These are phyloP conservation scores for Penicillium alfredii DNA, from an alignment of 495 filamentous ascomycete species.

Conservation along the genomic window DNA sequence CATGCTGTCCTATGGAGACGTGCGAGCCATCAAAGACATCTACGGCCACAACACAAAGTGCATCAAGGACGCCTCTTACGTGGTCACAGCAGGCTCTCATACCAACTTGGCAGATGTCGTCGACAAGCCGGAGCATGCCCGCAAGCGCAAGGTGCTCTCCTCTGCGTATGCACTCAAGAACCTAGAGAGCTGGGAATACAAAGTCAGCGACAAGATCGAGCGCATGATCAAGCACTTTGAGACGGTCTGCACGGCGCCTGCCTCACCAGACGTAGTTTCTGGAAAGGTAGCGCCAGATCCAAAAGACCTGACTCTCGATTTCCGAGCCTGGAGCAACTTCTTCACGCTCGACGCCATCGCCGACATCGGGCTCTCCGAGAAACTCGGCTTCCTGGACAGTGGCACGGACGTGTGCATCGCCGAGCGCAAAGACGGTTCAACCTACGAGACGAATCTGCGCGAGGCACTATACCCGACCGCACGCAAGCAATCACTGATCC, in stretches of 20 bases:
- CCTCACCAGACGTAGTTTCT: constrained; percentile 17
- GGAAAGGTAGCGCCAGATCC: constrained; percentile 20
- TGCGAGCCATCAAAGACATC: constrained; percentile 48
- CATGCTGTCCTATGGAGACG: constrained; percentile 41
- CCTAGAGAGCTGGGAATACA: constrained; percentile 50
- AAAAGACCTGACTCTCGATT: constrained; percentile 32
- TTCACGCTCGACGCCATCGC: constrained; percentile 48
- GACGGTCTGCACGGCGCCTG: constrained; percentile 22
- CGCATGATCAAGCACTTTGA: constrained; percentile 39
- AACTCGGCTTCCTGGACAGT: constrained; percentile 46
- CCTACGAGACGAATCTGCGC: constrained; percentile 35
- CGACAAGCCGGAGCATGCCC: constrained; percentile 42
- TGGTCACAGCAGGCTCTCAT: constrained; percentile 34
- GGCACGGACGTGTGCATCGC: constrained; percentile 39
- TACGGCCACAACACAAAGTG: constrained; percentile 50
- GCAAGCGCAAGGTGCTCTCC: constrained; percentile 47
- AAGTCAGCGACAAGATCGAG: constrained; percentile 47
- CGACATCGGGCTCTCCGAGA: constrained; percentile 47
- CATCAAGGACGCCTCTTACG: constrained; percentile 45
- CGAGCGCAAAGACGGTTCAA: constrained; percentile 37
- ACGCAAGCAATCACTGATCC: constrained; percentile 32
- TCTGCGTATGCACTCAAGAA: constrained; percentile 50
- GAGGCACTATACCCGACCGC: constrained; percentile 44
- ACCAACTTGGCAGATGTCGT: constrained; percentile 43
- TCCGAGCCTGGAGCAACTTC: constrained; percentile 40